A percentile compares a stretch with the other conserved stretches of the same genome.
These are phyloP conservation scores for Coccomyxa sp. DNA, from an alignment of 139 green algal species.

Conservation along the genomic window DNA sequence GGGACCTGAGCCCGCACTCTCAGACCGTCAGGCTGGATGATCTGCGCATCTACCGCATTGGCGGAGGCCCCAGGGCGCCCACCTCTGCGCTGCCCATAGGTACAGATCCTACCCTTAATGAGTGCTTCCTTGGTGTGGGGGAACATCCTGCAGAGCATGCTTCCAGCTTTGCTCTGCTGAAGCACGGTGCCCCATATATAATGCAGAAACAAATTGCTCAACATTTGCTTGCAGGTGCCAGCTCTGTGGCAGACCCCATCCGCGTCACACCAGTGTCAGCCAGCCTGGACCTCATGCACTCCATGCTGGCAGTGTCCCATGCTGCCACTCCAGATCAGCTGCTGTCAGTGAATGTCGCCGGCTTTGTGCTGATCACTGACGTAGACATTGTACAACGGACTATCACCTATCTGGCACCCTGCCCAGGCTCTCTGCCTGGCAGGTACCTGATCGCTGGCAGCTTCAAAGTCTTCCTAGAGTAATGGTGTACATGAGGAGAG, in stretches of 20 bases:
- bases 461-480: conserved; percentile 66
- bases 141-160: neutral
- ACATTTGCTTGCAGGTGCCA: conserved; percentile 30
- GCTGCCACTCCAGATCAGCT: conserved; percentile 48
- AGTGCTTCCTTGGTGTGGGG: neutral
- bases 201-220: neutral
- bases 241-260: conserved; percentile 55
- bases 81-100: conserved; percentile 76
- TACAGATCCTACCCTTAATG: neutral
- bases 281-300: conserved; percentile 61
- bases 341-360: conserved; percentile 72
- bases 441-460: conserved; percentile 71
- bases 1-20: conserved; percentile 52
- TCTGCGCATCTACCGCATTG: conserved; percentile 72
- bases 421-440: conserved; percentile 63
- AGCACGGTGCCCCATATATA: neutral
- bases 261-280: conserved; percentile 36
- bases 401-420: conserved; percentile 73
- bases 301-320: conserved; percentile 83
- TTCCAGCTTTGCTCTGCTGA: neutral
- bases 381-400: conserved; percentile 61
- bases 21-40: conserved; percentile 49
- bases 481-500: neutral
- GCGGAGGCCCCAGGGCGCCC: conserved; percentile 69
- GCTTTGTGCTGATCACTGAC: conserved; percentile 80